Evolutionary conservation across 169 alveolate genomes (phyloP).

Genomic region (Eimeria praecox): DNA sequence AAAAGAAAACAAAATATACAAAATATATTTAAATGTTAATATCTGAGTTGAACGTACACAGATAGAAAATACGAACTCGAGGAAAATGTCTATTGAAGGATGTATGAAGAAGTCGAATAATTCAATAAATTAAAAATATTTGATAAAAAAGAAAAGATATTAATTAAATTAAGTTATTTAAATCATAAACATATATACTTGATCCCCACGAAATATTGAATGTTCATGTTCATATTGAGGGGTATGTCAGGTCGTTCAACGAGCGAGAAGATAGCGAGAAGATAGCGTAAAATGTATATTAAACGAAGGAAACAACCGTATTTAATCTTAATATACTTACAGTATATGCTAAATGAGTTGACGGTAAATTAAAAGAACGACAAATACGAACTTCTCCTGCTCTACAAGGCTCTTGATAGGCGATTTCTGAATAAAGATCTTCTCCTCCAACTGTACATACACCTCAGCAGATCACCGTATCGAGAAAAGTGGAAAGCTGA

Average conservation of each 20-base stretch:
- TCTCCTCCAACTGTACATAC: conserved; percentile 67
- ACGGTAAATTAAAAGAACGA: conserved; percentile 69
- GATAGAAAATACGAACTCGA: no score
- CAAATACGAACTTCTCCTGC: conserved; percentile 76
- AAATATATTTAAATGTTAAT: not conserved
- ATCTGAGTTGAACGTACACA: no score
- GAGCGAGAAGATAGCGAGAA: no score
- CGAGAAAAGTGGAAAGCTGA: not conserved
- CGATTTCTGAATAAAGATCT: conserved; percentile 19
- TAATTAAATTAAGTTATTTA: no score
- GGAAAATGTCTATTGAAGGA: not conserved
- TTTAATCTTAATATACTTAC: not conserved
- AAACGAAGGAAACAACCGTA: not conserved
- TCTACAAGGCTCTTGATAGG: conserved; percentile 32
- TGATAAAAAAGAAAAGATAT: no score
- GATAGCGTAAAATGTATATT: no score
- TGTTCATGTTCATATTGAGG: no score
- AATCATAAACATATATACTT: no score
- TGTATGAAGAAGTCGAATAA: no score
- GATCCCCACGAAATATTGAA: no score
- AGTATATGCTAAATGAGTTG: conserved; percentile 60
- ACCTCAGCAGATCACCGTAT: not conserved
- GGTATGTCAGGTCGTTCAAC: no score
- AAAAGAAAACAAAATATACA: not conserved
- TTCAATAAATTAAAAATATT: no score